Evolutionary conservation across 768 basidiomycete species (phyloP).

Genomic region (Leccinum pellstonianum): DNA sequence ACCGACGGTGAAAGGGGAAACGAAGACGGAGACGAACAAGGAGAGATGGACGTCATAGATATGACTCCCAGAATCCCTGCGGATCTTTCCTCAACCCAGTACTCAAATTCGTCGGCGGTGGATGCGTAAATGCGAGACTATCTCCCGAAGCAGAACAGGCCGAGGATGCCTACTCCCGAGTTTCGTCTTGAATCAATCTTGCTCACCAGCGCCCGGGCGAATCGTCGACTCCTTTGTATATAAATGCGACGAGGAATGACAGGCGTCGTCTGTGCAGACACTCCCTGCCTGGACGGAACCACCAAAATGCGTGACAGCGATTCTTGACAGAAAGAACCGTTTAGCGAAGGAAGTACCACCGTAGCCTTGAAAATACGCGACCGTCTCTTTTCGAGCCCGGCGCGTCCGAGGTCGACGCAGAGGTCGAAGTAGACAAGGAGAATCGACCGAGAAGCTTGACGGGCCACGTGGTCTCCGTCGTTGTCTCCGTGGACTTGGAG

Average conservation of each 20-base stretch:
- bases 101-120: background rate
- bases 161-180: background rate
- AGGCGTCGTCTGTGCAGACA: conserved; percentile 7
- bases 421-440: conserved; percentile 3
- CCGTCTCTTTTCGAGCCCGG: background rate
- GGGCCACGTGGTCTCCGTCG: conserved; percentile 5
- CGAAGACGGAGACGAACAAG: conserved; percentile 4
- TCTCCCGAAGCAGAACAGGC: conserved; percentile 1
- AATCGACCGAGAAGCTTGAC: conserved; percentile 15
- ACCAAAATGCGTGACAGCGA: background rate
- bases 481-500: conserved; percentile 16
- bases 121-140: background rate
- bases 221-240: background rate
- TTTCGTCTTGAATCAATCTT: background rate
- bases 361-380: conserved; percentile 7
- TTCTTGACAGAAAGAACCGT: conserved; percentile 24
- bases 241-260: background rate
- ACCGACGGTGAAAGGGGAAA: background rate
- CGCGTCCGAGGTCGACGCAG: background rate
- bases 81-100: conserved; percentile 19
- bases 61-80: conserved; percentile 23
- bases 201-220: background rate
- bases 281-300: background rate
- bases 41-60: conserved; percentile 12
- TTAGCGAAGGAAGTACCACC: conserved; percentile 29